phyloP scores from a whole-genome alignment of 192 early-diverging fungal species.

The Funneliformis geosporum region DNA sequence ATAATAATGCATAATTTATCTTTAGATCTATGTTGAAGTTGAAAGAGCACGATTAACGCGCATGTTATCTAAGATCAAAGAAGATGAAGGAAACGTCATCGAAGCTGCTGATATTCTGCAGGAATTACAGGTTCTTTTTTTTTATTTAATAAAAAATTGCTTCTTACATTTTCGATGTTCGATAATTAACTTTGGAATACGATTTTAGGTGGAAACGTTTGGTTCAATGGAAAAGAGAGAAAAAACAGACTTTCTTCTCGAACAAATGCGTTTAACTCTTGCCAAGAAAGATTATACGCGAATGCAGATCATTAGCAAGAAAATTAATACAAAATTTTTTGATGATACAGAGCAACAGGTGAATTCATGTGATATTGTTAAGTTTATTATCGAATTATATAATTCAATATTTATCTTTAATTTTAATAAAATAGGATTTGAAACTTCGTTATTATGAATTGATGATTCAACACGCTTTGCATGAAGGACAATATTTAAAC shows the following conservation, averaged over 20 bases:
- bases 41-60: conserved; percentile 94
- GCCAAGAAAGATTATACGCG: conserved; percentile 91
- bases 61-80: conserved; percentile 85
- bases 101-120: conserved; percentile 96
- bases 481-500: conserved; percentile 88
- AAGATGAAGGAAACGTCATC: conserved; percentile 84
- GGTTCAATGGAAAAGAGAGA: conserved; percentile 99
- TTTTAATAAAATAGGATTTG: conserved; percentile 61
- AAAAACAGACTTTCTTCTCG: conserved; percentile 98
- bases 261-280: conserved; percentile 95
- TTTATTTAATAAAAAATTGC: neutral
- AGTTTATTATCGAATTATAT: neutral
- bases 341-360: conserved; percentile 75
- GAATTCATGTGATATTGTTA: conserved; percentile 22
- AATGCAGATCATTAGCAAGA: conserved; percentile 92
- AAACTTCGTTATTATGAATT: conserved; percentile 96
- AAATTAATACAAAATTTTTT: conserved; percentile 96
- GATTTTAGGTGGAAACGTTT: conserved; percentile 87
- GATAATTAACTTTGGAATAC: neutral
- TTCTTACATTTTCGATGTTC: neutral
- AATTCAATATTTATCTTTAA: neutral
- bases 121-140: conserved; percentile 76
- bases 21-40: conserved; percentile 96
- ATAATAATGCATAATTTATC: neutral
- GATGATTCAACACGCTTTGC: conserved; percentile 93